phyloP scores from a whole-genome alignment of 176 grass and related monocot genomes.

The Rhynchospora tenuis region DNA sequence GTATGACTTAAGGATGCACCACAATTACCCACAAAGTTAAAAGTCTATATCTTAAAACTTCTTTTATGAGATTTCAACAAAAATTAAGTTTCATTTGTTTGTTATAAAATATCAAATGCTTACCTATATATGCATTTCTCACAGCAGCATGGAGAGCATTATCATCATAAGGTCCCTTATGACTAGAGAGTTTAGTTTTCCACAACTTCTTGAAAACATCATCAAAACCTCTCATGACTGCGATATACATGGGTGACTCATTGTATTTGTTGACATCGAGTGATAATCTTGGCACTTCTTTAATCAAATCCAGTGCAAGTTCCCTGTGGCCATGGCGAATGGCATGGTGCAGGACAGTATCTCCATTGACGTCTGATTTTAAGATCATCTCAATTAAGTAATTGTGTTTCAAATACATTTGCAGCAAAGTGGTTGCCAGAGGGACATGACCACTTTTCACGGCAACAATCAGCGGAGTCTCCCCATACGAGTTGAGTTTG shows the following conservation, averaged over 20 bases:
- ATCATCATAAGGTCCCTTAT: neutral
- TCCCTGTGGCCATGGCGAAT: neutral
- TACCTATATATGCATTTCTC: neutral
- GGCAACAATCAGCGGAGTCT: neutral
- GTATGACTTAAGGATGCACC: too few relatives aligned
- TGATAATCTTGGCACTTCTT: neutral
- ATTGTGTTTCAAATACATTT: fast-evolving
- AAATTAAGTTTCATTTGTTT: too few relatives aligned
- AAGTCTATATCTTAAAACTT: too few relatives aligned
- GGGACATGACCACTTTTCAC: neutral
- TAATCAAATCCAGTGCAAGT: neutral
- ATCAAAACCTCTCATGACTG: neutral
- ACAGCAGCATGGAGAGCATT: slow-evolving; percentile 24
- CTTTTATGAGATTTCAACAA: too few relatives aligned
- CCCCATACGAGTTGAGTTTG: neutral
- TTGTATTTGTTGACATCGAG: neutral
- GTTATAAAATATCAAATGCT: neutral
- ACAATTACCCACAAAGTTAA: too few relatives aligned
- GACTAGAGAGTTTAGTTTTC: neutral
- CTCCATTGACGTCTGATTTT: neutral
- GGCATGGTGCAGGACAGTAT: slow-evolving; percentile 6
- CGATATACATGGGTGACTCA: slow-evolving; percentile 21
- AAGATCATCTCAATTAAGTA: neutral
- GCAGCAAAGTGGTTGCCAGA: too few relatives aligned
- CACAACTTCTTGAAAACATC: neutral